Base-by-base conservation (phyloP, 2,329 filamentous ascomycete genomes). In the Alternaria rosae region DNA sequence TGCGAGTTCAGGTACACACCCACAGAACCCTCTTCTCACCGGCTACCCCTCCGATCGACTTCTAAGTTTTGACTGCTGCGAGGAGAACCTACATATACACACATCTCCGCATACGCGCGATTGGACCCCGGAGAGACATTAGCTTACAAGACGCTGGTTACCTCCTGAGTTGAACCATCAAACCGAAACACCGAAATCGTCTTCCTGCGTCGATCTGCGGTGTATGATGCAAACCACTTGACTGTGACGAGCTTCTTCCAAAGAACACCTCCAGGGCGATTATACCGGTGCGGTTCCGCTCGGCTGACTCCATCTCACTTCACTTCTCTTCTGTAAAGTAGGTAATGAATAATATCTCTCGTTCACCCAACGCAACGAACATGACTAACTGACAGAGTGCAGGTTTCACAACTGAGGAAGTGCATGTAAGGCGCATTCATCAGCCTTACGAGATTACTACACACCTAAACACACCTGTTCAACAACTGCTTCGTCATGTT, bases 1-100 rank as follows among this genome's bases (percentile, higher is more conserved):
- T 32, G 21, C 41, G 44, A 30, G 54, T 59, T 15, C 64, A 61
- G 50, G 51, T 54, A 64, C 64, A 55, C 8, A 21, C 42, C 23
- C 32, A n/a, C 28, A 38, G 50, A 30, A 42, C 42, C 35, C 52
- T 30, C 32, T 38, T 30, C 17, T 57, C 51, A 30, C 25, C 32
- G 21, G 53, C 47, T 20, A 53, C 41, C 25, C 32, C 20, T 55
- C 51, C 55, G 32, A 43, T 26, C 55, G 50, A 50, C 50, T 38
- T 21, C 44, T 30, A 47, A 26, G 28, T 50, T 28, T 20, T 54
- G n/a, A 30, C 44, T 51, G 17, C 51, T 51, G 15, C 26, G 44
- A 53, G 45, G 41, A 62, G 54, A 38, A 17, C 50, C 35, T 32
- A 38, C 43, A 43, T 32, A 45, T 42, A 26, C 23, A 54, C 30